phyloP scores from a whole-genome alignment of 768 basidiomycete species.

The Clitopilus hobsonii region DNA sequence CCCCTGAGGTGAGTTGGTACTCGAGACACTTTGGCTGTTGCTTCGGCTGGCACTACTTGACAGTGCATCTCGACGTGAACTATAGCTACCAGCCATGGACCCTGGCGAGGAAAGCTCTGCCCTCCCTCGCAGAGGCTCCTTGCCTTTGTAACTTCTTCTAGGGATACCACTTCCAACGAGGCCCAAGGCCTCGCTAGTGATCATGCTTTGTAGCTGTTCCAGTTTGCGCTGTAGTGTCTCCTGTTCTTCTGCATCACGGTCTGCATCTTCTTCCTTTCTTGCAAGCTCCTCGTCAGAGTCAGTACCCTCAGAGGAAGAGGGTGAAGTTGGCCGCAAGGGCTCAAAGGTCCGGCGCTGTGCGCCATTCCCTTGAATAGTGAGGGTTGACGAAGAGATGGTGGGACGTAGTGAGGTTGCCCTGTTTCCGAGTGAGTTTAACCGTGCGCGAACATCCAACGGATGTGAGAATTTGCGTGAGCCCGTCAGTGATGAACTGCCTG shows the following conservation, averaged over 20 bases:
- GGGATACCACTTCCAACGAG: slow-evolving; percentile 46
- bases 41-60: slow-evolving; percentile 36
- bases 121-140: slow-evolving; percentile 43
- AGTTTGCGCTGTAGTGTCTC: slow-evolving; percentile 65
- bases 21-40: slow-evolving; percentile 70
- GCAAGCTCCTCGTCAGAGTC: slow-evolving; percentile 63
- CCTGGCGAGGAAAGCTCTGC: slow-evolving; percentile 26
- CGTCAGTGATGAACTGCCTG: slow-evolving; percentile 29
- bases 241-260: slow-evolving; percentile 62
- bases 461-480: slow-evolving; percentile 44
- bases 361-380: slow-evolving; percentile 49
- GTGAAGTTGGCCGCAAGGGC: slow-evolving; percentile 40
- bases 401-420: slow-evolving; percentile 36
- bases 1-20: slow-evolving; percentile 66
- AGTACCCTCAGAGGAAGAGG: slow-evolving; percentile 19
- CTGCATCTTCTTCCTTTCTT: slow-evolving; percentile 64
- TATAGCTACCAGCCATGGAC: slow-evolving; percentile 29
- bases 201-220: slow-evolving; percentile 61
- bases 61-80: slow-evolving; percentile 32
- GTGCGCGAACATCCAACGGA: slow-evolving; percentile 63
- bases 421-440: slow-evolving; percentile 63
- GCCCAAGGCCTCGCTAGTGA: slow-evolving; percentile 71
- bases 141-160: slow-evolving; percentile 27
- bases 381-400: slow-evolving; percentile 60
- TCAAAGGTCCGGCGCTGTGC: slow-evolving; percentile 33